These are phyloP conservation scores for Bipolaris victoriae DNA, from an alignment of 2,329 filamentous ascomycete species.

Conservation along the genomic window DNA sequence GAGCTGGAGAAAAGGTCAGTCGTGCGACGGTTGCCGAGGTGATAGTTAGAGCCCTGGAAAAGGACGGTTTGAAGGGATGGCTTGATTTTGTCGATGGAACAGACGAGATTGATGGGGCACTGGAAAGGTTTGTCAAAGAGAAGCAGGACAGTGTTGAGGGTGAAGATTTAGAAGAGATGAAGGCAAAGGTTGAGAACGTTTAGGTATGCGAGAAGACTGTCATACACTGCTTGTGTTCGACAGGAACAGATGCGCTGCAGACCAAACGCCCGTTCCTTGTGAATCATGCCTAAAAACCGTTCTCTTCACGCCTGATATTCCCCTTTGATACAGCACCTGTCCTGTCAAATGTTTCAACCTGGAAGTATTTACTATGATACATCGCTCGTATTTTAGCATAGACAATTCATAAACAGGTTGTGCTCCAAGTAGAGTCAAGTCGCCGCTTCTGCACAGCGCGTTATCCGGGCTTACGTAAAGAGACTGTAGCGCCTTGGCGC, in stretches of 20 bases:
- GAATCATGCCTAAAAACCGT: too few relatives aligned
- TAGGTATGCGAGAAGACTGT: background rate
- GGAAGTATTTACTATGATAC: too few relatives aligned
- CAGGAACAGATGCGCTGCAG: background rate
- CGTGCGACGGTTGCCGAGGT: constrained; percentile 60
- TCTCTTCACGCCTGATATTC: too few relatives aligned
- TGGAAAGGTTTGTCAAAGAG: constrained; percentile 54
- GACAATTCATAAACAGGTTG: too few relatives aligned
- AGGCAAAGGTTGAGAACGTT: constrained; percentile 28
- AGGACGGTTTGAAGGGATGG: constrained; percentile 59
- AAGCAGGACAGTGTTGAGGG: constrained; percentile 57
- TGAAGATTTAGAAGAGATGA: constrained; percentile 58
- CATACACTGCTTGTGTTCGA: background rate
- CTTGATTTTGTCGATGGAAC: constrained; percentile 61
- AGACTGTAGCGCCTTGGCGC: constrained; percentile 11
- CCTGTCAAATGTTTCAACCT: too few relatives aligned
- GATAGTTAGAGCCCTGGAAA: constrained; percentile 57
- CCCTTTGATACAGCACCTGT: too few relatives aligned
- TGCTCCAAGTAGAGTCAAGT: too few relatives aligned
- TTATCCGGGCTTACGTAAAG: background rate
- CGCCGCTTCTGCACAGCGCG: background rate
- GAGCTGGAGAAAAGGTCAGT: constrained; percentile 50
- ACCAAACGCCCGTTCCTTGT: background rate
- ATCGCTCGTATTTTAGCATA: too few relatives aligned
- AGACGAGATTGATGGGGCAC: constrained; percentile 54